Conservation (phyloP, 2,329 filamentous ascomycete species). For the Aspergillus clavatus region DNA sequence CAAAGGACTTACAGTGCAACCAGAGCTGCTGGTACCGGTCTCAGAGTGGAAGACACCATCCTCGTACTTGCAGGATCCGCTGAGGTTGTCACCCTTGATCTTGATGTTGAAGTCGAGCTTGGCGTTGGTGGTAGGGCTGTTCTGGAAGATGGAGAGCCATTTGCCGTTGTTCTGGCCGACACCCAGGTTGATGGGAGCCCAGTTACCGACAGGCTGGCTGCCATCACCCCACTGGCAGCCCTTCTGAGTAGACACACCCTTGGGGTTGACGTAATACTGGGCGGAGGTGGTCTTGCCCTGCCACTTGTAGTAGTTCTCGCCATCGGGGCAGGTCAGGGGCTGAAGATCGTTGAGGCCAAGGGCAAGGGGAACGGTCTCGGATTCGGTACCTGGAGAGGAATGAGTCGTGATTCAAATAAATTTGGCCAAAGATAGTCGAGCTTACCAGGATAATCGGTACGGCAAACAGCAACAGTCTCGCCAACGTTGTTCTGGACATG, state of each 20-base stretch:
- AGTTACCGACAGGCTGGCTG: slow-evolving; percentile 66
- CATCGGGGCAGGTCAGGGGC: slow-evolving; percentile 70
- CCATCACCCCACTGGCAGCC: slow-evolving; percentile 73
- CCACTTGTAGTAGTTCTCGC: slow-evolving; percentile 72
- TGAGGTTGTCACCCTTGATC: slow-evolving; percentile 62
- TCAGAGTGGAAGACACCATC: slow-evolving; percentile 58
- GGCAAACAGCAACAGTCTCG: slow-evolving; percentile 69
- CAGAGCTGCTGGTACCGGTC: slow-evolving; percentile 48
- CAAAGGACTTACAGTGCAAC: slow-evolving; percentile 71
- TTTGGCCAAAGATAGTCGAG: neutral
- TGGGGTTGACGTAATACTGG: slow-evolving; percentile 95
- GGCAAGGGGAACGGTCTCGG: slow-evolving; percentile 73
- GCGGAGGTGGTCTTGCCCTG: slow-evolving; percentile 70
- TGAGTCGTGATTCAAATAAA: slow-evolving; percentile 3
- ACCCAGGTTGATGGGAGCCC: slow-evolving; percentile 79
- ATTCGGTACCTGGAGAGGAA: slow-evolving; percentile 58
- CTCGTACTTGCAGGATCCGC: slow-evolving; percentile 60
- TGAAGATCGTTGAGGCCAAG: slow-evolving; percentile 56
- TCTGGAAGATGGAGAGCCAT: slow-evolving; percentile 81
- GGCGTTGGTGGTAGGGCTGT: slow-evolving; percentile 67
- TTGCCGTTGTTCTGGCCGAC: slow-evolving; percentile 69
- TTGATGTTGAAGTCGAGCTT: slow-evolving; percentile 73
- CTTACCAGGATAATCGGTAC: slow-evolving; percentile 88
- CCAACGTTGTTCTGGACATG: slow-evolving; percentile 69
- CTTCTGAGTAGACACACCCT: slow-evolving; percentile 60